Percentiles rank a stretch among this genome's conserved stretches.
Conservation (phyloP, 2,329 filamentous ascomycete species). For the Tolypocladium endophyticum region DNA sequence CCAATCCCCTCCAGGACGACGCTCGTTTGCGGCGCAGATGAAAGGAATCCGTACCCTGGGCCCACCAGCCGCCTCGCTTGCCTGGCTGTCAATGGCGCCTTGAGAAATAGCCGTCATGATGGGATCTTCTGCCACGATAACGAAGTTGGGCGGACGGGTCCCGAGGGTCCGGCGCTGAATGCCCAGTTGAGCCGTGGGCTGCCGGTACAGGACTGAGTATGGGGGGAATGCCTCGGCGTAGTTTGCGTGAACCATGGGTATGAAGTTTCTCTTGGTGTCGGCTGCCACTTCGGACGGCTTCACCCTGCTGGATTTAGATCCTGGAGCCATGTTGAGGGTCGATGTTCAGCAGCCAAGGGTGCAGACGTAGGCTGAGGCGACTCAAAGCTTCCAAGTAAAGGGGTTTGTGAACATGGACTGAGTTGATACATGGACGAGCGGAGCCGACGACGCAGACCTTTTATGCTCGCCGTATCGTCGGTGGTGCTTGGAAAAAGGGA, state of each 20-base stretch:
- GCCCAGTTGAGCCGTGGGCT: slow-evolving; percentile 35
- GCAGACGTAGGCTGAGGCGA: neutral
- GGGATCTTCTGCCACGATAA: slow-evolving; percentile 46
- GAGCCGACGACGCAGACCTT: slow-evolving; percentile 3
- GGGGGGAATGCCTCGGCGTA: slow-evolving; percentile 44
- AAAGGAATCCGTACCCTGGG: slow-evolving; percentile 43
- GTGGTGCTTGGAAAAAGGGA: neutral
- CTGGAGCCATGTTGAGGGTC: slow-evolving; percentile 17
- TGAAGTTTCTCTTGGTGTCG: slow-evolving; percentile 61
- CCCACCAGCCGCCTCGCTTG: slow-evolving; percentile 20
- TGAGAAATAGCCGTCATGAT: slow-evolving; percentile 51
- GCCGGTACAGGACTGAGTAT: slow-evolving; percentile 48
- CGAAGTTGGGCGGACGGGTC: slow-evolving; percentile 33
- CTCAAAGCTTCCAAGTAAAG: neutral
- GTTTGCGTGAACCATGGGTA: slow-evolving; percentile 51
- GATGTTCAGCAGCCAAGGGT: neutral
- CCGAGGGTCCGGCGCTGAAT: slow-evolving; percentile 23
- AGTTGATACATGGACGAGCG: slow-evolving; percentile 8
- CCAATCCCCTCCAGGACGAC: slow-evolving; percentile 70
- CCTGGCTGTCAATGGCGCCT: slow-evolving; percentile 28
- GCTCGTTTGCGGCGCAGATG: slow-evolving; percentile 67
- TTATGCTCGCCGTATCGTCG: slow-evolving; percentile 1
- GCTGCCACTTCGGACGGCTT: slow-evolving; percentile 53
- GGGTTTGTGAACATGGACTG: neutral
- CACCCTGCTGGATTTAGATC: slow-evolving; percentile 19